A percentile compares a stretch with the other conserved stretches of the same genome.
Evolutionary conservation across 495 filamentous ascomycete genomes (phyloP).

Genomic region (Penicillium canariense): DNA sequence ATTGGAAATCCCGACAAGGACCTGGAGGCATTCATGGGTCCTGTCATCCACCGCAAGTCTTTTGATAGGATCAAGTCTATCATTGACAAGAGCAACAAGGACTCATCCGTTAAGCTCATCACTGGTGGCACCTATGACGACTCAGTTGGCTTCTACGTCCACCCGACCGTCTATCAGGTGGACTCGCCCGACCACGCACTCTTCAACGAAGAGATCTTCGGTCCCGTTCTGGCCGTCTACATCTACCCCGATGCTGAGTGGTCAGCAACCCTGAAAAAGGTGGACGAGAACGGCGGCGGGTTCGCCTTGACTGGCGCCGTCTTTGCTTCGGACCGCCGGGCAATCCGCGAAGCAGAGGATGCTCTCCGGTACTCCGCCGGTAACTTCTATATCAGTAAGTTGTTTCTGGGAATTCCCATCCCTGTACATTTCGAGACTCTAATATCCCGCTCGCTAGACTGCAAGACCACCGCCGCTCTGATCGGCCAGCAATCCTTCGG

Average conservation of each 20-base stretch:
- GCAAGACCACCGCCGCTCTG: conserved; percentile 78
- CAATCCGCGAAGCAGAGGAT: conserved; percentile 69
- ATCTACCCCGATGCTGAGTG: conserved; percentile 68
- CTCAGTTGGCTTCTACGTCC: conserved; percentile 65
- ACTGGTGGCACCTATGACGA: conserved; percentile 69
- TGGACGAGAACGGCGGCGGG: conserved; percentile 57
- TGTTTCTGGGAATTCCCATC: neutral
- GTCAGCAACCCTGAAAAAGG: conserved; percentile 50
- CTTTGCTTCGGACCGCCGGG: conserved; percentile 67
- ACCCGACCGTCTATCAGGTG: conserved; percentile 69
- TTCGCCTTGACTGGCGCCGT: conserved; percentile 77
- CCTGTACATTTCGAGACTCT: neutral
- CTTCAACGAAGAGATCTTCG: conserved; percentile 73
- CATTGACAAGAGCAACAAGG: conserved; percentile 67
- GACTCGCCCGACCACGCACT: conserved; percentile 61
- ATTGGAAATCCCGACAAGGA: conserved; percentile 61
- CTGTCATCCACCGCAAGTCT: conserved; percentile 69
- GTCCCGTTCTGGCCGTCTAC: conserved; percentile 66
- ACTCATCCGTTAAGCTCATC: conserved; percentile 60
- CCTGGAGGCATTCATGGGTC: conserved; percentile 67
- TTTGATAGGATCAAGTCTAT: conserved; percentile 68
- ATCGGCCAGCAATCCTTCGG: conserved; percentile 84
- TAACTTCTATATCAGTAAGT: conserved; percentile 77
- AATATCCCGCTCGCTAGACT: conserved; percentile 42
- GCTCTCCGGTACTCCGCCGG: conserved; percentile 72